Evolutionary conservation across 1,284 basidiomycete species (phyloP).

Genomic region (Rhodotorula sp.): DNA sequence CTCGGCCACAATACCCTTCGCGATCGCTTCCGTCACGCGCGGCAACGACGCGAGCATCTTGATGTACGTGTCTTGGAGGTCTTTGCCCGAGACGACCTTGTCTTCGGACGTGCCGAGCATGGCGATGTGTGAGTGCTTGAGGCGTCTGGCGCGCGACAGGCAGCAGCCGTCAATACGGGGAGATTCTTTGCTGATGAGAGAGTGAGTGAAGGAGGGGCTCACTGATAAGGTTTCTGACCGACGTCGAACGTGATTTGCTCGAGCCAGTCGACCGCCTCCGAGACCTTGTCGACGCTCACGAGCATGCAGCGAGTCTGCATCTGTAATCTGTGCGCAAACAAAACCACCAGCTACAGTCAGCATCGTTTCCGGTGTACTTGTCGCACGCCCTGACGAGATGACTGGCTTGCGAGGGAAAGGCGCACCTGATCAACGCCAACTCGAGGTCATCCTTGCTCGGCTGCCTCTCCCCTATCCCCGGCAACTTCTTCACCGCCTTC

Average conservation of each 20-base stretch:
- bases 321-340: conserved; percentile 14
- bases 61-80: conserved; percentile 39
- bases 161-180: not conserved
- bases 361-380: too few species aligned
- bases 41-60: conserved; percentile 39
- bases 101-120: conserved; percentile 38
- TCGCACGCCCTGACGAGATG: too few species aligned
- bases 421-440: conserved; percentile 30
- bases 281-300: conserved; percentile 29
- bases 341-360: not conserved
- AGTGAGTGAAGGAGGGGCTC: not conserved
- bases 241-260: conserved; percentile 42
- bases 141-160: conserved; percentile 21
- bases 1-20: conserved; percentile 34
- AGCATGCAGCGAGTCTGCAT: conserved; percentile 29
- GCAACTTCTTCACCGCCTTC: conserved; percentile 12
- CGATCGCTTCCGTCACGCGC: conserved; percentile 35
- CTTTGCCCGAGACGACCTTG: conserved; percentile 30
- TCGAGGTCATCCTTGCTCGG: conserved; percentile 29
- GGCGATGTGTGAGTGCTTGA: conserved; percentile 35
- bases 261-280: conserved; percentile 39
- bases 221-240: conserved; percentile 43
- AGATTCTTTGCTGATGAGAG: not conserved
- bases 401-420: not conserved
- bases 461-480: conserved; percentile 31